These are phyloP conservation scores for Purshia tridentata DNA, from an alignment of 306 rosid species.

Conservation along the genomic window DNA sequence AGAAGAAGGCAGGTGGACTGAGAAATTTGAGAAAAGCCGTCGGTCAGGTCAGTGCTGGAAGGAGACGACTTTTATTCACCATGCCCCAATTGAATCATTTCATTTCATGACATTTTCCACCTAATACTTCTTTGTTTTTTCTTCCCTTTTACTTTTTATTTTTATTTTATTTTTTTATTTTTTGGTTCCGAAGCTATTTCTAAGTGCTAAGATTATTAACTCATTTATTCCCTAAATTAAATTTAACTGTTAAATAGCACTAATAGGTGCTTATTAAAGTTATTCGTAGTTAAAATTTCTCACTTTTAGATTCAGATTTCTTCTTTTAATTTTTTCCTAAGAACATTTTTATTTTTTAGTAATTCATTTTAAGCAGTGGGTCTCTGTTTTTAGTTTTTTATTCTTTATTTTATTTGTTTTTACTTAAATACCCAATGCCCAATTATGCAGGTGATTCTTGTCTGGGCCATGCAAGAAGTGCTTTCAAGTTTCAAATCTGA, in stretches of 20 bases:
- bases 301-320: too few species aligned
- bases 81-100: slow-evolving; percentile 24
- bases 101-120: slow-evolving; percentile 34
- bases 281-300: too few species aligned
- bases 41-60: slow-evolving; percentile 42
- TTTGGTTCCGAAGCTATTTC: too few species aligned
- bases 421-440: background rate
- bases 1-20: slow-evolving; percentile 58
- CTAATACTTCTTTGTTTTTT: slow-evolving; percentile 5
- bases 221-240: too few species aligned
- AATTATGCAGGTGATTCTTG: background rate
- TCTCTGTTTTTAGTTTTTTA: background rate
- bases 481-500: background rate
- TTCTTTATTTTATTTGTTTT: background rate
- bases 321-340: background rate
- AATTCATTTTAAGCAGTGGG: background rate
- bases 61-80: slow-evolving; percentile 54
- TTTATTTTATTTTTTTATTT: background rate
- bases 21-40: slow-evolving; percentile 51
- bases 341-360: too few species aligned
- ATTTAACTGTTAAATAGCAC: too few species aligned
- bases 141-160: too few species aligned
- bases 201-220: too few species aligned
- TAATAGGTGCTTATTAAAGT: too few species aligned
- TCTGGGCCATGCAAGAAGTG: background rate